Conservation (phyloP, 176 grass and related monocot species). For the Hyparrhenia diplandra region DNA sequence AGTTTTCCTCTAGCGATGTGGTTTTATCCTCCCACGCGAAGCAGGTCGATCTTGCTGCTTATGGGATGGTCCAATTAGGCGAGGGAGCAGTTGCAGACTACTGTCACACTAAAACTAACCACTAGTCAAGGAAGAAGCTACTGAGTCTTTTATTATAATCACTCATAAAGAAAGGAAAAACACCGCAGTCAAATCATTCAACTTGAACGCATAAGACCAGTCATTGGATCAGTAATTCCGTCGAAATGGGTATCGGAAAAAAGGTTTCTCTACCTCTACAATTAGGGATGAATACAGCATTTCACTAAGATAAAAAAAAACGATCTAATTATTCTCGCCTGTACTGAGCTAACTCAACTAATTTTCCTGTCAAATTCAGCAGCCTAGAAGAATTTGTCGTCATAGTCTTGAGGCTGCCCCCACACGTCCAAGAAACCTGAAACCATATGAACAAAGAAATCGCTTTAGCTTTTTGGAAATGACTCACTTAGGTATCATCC, state of each 20-base stretch:
- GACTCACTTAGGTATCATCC: neutral
- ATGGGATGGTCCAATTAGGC: no score
- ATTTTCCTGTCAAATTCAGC: conserved; percentile 5
- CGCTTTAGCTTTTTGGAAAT: neutral
- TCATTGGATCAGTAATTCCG: conserved; percentile 11
- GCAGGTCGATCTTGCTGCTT: no score
- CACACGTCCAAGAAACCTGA: conserved; percentile 69
- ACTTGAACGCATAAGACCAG: neutral
- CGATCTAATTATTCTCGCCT: conserved; percentile 41
- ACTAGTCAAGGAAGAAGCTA: no score
- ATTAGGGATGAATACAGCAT: neutral
- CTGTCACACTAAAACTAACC: no score
- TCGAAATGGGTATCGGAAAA: neutral
- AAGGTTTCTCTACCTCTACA: conserved; percentile 17
- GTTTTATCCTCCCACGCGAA: no score
- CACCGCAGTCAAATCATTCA: neutral
- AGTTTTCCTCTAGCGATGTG: no score
- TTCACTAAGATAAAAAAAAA: neutral
- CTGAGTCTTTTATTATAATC: no score
- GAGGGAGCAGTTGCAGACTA: no score
- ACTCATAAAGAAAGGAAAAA: no score
- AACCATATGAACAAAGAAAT: neutral
- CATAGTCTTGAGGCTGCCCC: conserved; percentile 58
- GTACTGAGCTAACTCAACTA: conserved; percentile 26
- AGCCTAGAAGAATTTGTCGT: conserved; percentile 56